phyloP scores from a whole-genome alignment of 2,329 filamentous ascomycete species.

The Neonectria punicea region DNA sequence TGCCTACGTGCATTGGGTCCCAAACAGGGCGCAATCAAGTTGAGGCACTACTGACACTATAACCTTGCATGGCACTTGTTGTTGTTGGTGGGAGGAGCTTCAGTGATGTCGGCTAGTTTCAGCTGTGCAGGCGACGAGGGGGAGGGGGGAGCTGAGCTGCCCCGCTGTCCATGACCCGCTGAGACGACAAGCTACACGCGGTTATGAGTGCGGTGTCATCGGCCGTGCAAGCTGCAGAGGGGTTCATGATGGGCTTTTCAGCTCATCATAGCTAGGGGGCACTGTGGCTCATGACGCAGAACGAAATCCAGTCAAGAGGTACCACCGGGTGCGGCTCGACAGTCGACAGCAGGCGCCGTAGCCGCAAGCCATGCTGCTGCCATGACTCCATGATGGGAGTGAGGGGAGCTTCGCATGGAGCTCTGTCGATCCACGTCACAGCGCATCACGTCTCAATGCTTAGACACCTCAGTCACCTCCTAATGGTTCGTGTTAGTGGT shows the following conservation, averaged over 20 bases:
- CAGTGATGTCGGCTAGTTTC: not conserved
- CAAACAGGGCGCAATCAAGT: not conserved
- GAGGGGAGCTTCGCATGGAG: not conserved
- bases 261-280: not conserved
- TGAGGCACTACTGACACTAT: not conserved
- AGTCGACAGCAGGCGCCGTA: too few species aligned
- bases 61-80: not conserved
- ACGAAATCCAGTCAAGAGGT: too few species aligned
- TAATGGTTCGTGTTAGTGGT: not conserved
- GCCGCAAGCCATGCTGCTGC: not conserved
- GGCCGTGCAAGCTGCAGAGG: not conserved
- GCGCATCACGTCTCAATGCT: slow-evolving; percentile 8
- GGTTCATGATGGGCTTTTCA: not conserved
- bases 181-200: not conserved
- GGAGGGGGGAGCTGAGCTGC: not conserved
- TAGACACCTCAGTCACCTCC: not conserved
- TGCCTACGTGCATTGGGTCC: not conserved
- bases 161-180: not conserved
- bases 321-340: not conserved
- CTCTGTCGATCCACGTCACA: slow-evolving; percentile 33
- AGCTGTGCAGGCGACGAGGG: not conserved
- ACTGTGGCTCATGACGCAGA: too few species aligned
- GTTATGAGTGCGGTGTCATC: too few species aligned
- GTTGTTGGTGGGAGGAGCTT: not conserved
- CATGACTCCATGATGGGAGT: not conserved